Evolutionary conservation across 2,329 filamentous ascomycete species (phyloP).

Genomic region (Sporothrix luriei): DNA sequence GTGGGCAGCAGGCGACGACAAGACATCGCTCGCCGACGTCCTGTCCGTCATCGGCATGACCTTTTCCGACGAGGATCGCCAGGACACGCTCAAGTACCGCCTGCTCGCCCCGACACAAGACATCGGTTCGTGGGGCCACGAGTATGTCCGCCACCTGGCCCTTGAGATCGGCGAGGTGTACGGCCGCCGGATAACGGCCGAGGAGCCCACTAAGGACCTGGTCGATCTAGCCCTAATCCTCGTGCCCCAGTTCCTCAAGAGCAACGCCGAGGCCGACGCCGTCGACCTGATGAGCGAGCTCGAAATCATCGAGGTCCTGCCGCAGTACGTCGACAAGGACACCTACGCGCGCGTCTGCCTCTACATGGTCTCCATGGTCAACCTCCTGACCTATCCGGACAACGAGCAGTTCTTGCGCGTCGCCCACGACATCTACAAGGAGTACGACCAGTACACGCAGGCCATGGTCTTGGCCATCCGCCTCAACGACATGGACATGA

Average conservation of each 20-base stretch:
- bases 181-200: slow-evolving; percentile 79
- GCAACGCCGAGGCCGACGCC: slow-evolving; percentile 96
- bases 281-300: slow-evolving; percentile 96
- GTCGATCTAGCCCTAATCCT: slow-evolving; percentile 80
- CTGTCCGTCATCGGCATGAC: slow-evolving; percentile 98
- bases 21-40: slow-evolving; percentile 89
- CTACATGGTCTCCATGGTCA: slow-evolving; percentile 99
- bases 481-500: slow-evolving; percentile 82
- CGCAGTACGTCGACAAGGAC: slow-evolving; percentile 87
- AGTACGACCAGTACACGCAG: slow-evolving; percentile 89
- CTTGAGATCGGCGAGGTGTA: slow-evolving; percentile 96
- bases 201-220: slow-evolving; percentile 81
- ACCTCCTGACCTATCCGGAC: slow-evolving; percentile 93
- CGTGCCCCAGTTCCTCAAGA: slow-evolving; percentile 92
- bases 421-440: slow-evolving; percentile 89
- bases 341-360: slow-evolving; percentile 91
- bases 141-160: slow-evolving; percentile 94
- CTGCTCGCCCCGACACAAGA: slow-evolving; percentile 87
- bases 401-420: slow-evolving; percentile 94
- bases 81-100: slow-evolving; percentile 95
- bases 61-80: slow-evolving; percentile 91
- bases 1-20: slow-evolving; percentile 83
- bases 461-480: slow-evolving; percentile 94
- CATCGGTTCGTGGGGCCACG: slow-evolving; percentile 96
- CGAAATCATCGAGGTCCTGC: slow-evolving; percentile 92